Conservation (phyloP, 805 yeast species). For the Blastobotrys americana region DNA sequence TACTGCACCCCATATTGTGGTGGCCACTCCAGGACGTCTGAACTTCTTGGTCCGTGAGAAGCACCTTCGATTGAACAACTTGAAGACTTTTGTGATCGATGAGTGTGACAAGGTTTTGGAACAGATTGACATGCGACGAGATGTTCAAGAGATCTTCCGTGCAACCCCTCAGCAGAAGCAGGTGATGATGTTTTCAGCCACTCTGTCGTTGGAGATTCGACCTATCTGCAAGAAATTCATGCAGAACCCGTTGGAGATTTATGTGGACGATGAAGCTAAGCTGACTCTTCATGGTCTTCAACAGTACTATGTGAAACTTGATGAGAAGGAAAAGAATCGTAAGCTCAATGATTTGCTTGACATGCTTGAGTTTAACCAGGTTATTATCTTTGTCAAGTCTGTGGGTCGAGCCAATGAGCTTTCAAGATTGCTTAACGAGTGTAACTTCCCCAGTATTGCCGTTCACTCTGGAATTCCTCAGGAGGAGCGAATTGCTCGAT, state of each 20-base stretch:
- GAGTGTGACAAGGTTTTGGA: slow-evolving; percentile 98
- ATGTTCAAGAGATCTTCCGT: slow-evolving; percentile 95
- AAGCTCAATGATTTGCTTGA: slow-evolving; percentile 88
- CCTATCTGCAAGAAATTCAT: slow-evolving; percentile 96
- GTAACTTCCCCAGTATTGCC: slow-evolving; percentile 95
- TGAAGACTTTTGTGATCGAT: slow-evolving; percentile 91
- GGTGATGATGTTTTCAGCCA: slow-evolving; percentile 99
- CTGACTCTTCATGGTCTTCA: slow-evolving; percentile 96
- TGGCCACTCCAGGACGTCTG: slow-evolving; percentile 97
- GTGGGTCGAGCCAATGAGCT: slow-evolving; percentile 88
- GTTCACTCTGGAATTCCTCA: slow-evolving; percentile 94
- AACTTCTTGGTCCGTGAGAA: slow-evolving; percentile 91
- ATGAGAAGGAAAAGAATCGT: slow-evolving; percentile 88
- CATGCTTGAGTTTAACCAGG: slow-evolving; percentile 94
- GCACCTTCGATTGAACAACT: slow-evolving; percentile 74
- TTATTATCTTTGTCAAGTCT: slow-evolving; percentile 89
- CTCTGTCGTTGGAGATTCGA: slow-evolving; percentile 87
- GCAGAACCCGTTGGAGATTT: slow-evolving; percentile 96
- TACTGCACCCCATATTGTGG: slow-evolving; percentile 92
- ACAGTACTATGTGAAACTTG: slow-evolving; percentile 86
- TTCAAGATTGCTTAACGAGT: slow-evolving; percentile 78
- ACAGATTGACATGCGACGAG: slow-evolving; percentile 89
- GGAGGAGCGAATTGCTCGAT: slow-evolving; percentile 95
- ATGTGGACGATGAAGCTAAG: slow-evolving; percentile 96
- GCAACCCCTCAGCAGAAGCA: slow-evolving; percentile 97